These are phyloP conservation scores for Aspergillus glaucus DNA, from an alignment of 2,329 filamentous ascomycete genomes.

Conservation along the genomic window DNA sequence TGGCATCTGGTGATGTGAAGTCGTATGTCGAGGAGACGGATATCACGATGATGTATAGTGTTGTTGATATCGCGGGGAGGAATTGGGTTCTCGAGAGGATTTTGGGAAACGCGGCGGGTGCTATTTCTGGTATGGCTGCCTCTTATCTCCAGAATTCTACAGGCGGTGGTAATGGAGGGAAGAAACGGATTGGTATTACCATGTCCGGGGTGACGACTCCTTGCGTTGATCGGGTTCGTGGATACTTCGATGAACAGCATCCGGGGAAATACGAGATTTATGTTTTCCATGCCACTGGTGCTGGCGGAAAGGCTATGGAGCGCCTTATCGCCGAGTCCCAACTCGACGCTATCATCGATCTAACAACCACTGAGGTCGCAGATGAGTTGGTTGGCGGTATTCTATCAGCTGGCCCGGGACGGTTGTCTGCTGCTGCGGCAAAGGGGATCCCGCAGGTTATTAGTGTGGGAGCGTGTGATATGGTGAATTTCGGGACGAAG, in stretches of 20 bases:
- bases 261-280: slow-evolving; percentile 50
- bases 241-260: slow-evolving; percentile 39
- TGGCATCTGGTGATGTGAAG: slow-evolving; percentile 60
- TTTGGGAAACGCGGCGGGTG: slow-evolving; percentile 57
- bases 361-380: slow-evolving; percentile 66
- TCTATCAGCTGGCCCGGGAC: slow-evolving; percentile 52
- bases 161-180: slow-evolving; percentile 7
- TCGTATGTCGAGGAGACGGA: slow-evolving; percentile 63
- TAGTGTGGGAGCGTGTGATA: slow-evolving; percentile 52
- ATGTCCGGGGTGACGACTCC: slow-evolving; percentile 73
- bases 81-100: slow-evolving; percentile 55
- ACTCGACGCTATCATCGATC: slow-evolving; percentile 61
- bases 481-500: slow-evolving; percentile 58
- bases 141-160: slow-evolving; percentile 30
- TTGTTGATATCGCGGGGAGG: slow-evolving; percentile 63
- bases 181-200: slow-evolving; percentile 56
- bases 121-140: slow-evolving; percentile 54
- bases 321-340: slow-evolving; percentile 50
- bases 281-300: slow-evolving; percentile 64
- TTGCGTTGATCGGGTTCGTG: slow-evolving; percentile 52
- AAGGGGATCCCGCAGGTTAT: slow-evolving; percentile 55
- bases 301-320: slow-evolving; percentile 65
- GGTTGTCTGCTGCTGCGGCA: slow-evolving; percentile 53
- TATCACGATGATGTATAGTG: slow-evolving; percentile 63
- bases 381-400: slow-evolving; percentile 59